phyloP scores from a whole-genome alignment of 306 rosid species.

The Quercus robur region DNA sequence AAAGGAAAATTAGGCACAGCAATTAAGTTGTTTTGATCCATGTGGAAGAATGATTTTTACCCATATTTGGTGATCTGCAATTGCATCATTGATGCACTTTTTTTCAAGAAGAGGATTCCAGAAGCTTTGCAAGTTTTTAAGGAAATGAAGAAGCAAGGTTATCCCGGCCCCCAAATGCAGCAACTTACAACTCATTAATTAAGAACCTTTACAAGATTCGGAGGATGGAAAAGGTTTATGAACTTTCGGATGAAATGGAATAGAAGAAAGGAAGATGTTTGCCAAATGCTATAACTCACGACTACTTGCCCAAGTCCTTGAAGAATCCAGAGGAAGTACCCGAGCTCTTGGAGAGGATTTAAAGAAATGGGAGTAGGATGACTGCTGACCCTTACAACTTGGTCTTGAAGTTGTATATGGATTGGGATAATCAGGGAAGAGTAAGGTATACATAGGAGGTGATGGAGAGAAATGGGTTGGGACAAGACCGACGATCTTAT shows the following conservation, averaged over 20 bases:
- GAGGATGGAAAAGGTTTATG: conserved; percentile 59
- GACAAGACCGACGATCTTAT: conserved; percentile 61
- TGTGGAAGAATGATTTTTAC: conserved; percentile 57
- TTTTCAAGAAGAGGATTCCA: conserved; percentile 90
- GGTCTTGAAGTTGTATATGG: conserved; percentile 66
- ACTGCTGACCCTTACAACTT: conserved; percentile 57
- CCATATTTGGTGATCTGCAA: conserved; percentile 70
- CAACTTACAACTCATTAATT: conserved; percentile 63
- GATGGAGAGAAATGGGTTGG: conserved; percentile 64
- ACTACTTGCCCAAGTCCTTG: conserved; percentile 53
- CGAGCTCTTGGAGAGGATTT: conserved; percentile 47
- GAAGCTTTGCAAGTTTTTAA: conserved; percentile 54
- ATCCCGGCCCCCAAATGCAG: conserved; percentile 39
- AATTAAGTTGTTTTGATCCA: conserved; percentile 51
- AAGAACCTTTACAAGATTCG: conserved; percentile 62
- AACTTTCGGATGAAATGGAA: conserved; percentile 66
- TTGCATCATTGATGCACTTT: conserved; percentile 69
- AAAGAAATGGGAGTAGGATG: conserved; percentile 52
- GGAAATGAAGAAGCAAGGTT: conserved; percentile 50
- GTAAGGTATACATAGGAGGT: conserved; percentile 57
- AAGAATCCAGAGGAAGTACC: conserved; percentile 58
- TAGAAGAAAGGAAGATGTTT: conserved; percentile 40
- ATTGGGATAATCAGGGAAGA: conserved; percentile 56
- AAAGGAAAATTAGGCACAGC: conserved; percentile 75
- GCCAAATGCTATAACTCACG: conserved; percentile 57